Conservation (phyloP, 2,329 filamentous ascomycete species). For the Hymenoscyphus fraxineus region DNA sequence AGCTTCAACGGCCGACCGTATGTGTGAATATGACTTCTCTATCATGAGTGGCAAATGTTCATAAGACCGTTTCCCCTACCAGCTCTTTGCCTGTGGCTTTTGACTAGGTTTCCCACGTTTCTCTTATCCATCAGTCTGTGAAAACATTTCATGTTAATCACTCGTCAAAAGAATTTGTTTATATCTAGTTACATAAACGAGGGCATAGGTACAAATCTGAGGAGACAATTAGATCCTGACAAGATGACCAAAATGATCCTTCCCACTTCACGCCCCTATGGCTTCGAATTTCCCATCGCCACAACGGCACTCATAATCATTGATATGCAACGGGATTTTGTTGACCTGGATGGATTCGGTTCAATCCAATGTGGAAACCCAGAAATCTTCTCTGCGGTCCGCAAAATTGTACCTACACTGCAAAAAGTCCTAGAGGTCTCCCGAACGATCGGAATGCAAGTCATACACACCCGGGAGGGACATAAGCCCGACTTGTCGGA, state of each 20-base stretch:
- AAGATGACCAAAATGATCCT: conserved; percentile 23
- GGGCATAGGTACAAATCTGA: background rate
- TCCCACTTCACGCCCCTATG: conserved; percentile 41
- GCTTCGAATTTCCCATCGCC: conserved; percentile 43
- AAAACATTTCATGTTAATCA: no score
- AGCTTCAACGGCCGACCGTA: background rate
- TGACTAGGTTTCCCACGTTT: no score
- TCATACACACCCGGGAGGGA: conserved; percentile 52
- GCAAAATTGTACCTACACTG: conserved; percentile 44
- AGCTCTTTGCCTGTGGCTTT: no score
- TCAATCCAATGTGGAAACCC: conserved; percentile 46
- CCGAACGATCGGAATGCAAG: conserved; percentile 39
- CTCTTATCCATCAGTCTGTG: no score
- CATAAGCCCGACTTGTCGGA: conserved; percentile 53
- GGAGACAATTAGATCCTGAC: conserved; percentile 16
- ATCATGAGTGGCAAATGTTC: background rate
- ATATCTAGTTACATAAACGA: background rate
- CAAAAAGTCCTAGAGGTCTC: conserved; percentile 42
- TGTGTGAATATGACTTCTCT: background rate
- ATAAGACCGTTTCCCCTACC: background rate
- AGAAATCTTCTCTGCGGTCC: conserved; percentile 40
- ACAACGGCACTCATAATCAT: conserved; percentile 51
- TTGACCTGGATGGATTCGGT: conserved; percentile 48
- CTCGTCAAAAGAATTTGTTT: background rate
- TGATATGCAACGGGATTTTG: conserved; percentile 53